These are phyloP conservation scores for Ambispora gerdemannii DNA, from an alignment of 192 early-diverging fungal species.

Conservation along the genomic window DNA sequence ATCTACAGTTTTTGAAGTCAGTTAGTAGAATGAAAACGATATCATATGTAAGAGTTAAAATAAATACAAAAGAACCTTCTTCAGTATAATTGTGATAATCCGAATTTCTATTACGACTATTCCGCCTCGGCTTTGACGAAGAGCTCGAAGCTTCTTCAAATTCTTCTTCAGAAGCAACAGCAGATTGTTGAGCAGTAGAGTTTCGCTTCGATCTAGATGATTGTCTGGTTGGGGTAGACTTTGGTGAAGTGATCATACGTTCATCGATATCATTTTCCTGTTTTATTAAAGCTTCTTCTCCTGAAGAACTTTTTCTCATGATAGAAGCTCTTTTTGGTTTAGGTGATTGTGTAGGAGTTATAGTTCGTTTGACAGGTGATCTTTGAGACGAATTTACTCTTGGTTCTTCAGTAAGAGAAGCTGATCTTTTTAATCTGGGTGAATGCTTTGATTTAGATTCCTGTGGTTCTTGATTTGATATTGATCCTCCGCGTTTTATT, in stretches of 20 bases:
- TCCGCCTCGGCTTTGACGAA: not conserved
- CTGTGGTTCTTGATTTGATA: too few species aligned
- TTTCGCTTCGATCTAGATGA: conserved; percentile 14
- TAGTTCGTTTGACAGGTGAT: not conserved
- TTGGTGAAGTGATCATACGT: too few species aligned
- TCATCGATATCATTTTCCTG: not conserved
- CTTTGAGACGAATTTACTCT: not conserved
- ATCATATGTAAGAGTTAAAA: too few species aligned
- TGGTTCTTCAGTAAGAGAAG: not conserved
- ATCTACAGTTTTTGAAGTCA: conserved; percentile 5
- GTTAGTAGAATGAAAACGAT: too few species aligned
- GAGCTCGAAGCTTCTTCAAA: not conserved
- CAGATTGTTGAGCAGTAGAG: conserved; percentile 22
- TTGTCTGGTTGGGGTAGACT: conserved; percentile 4
- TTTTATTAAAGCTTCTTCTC: not conserved
- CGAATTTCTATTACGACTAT: conserved; percentile 22
- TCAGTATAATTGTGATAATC: conserved; percentile 31
- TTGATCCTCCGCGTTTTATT: too few species aligned
- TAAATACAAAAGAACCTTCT: conserved; percentile 33
- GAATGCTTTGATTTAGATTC: too few species aligned
- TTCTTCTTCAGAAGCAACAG: conserved; percentile 14
- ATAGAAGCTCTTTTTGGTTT: not conserved
- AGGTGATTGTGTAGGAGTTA: not conserved
- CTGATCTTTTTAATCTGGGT: too few species aligned
- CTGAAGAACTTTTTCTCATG: not conserved